Percentiles rank a stretch among this genome's conserved stretches.
phyloP scores from a whole-genome alignment of 1,284 basidiomycete genomes.

The Ganoderma leucocontextum region DNA sequence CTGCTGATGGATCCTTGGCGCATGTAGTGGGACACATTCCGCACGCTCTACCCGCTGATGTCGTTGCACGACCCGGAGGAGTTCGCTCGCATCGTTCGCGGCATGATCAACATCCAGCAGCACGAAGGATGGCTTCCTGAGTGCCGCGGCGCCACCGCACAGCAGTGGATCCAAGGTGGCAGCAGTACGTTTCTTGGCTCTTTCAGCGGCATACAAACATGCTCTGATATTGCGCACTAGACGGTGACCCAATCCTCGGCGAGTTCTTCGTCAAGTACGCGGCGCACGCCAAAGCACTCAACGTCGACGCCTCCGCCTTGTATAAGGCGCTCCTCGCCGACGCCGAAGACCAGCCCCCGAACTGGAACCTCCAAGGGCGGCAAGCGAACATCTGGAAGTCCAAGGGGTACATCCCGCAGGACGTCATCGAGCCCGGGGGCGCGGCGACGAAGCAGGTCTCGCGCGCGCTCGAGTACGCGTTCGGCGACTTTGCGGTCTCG shows the following conservation, averaged over 20 bases:
- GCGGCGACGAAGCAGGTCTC: conserved; percentile 69
- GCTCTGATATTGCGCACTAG: conserved; percentile 41
- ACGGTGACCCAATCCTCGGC: conserved; percentile 68
- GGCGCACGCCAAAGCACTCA: conserved; percentile 53
- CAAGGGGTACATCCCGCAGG: conserved; percentile 61
- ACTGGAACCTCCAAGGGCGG: conserved; percentile 71
- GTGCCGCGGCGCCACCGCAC: conserved; percentile 59
- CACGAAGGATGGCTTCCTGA: conserved; percentile 76
- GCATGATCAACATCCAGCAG: conserved; percentile 72
- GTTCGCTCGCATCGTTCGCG: conserved; percentile 64
- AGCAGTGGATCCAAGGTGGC: conserved; percentile 67
- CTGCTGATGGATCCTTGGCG: not conserved
- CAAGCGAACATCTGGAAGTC: conserved; percentile 62
- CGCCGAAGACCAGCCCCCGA: conserved; percentile 63
- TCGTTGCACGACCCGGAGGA: conserved; percentile 67
- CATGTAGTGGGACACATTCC: conserved; percentile 69
- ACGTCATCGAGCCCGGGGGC: conserved; percentile 60
- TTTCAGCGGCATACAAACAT: not conserved
- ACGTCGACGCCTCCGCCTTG: conserved; percentile 56
- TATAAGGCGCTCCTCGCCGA: conserved; percentile 64
- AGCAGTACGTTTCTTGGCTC: conserved; percentile 54
- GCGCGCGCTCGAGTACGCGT: conserved; percentile 67
- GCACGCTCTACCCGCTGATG: conserved; percentile 66
- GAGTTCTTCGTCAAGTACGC: conserved; percentile 75
- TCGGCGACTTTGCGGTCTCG: conserved; percentile 69